Conservation (phyloP, 345 rosid species). For the Eucalyptus shirleyi region DNA sequence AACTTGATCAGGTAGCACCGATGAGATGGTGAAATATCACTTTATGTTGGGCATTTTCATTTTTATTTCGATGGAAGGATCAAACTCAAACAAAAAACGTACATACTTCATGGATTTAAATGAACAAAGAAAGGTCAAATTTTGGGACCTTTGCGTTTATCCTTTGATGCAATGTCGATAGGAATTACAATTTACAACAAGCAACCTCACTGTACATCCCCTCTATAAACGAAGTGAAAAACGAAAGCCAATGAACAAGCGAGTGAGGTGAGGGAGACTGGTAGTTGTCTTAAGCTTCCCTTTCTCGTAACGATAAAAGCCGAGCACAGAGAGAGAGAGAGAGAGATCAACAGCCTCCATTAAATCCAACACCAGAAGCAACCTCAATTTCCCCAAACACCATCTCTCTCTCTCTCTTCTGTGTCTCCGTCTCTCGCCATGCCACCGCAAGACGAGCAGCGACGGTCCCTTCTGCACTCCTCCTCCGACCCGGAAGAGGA, state of each 20-base stretch:
- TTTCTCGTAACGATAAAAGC: not conserved
- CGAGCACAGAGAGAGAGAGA: not conserved
- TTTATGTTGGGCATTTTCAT: not conserved
- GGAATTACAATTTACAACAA: not conserved
- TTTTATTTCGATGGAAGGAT: not conserved
- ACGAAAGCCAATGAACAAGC: not conserved
- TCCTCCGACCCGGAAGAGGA: constrained; percentile 24
- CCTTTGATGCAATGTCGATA: not conserved
- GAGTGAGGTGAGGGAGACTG: not conserved
- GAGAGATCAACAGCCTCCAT: not conserved
- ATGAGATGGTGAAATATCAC: fast-evolving
- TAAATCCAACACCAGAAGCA: not conserved
- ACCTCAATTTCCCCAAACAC: not conserved
- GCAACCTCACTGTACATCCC: not conserved
- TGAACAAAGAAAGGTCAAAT: not conserved
- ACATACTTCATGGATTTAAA: not conserved
- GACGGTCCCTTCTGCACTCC: constrained; percentile 10
- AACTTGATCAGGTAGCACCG: fast-evolving
- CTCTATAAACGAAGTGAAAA: fast-evolving
- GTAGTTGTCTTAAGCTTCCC: not conserved
- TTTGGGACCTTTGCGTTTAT: not conserved
- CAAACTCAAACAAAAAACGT: not conserved
- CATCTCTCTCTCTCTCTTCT: not conserved
- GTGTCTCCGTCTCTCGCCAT: not conserved
- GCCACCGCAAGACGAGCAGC: constrained; percentile 1